Evolutionary conservation across 768 basidiomycete genomes (phyloP).

Genomic region (Phanerochaete sordida): DNA sequence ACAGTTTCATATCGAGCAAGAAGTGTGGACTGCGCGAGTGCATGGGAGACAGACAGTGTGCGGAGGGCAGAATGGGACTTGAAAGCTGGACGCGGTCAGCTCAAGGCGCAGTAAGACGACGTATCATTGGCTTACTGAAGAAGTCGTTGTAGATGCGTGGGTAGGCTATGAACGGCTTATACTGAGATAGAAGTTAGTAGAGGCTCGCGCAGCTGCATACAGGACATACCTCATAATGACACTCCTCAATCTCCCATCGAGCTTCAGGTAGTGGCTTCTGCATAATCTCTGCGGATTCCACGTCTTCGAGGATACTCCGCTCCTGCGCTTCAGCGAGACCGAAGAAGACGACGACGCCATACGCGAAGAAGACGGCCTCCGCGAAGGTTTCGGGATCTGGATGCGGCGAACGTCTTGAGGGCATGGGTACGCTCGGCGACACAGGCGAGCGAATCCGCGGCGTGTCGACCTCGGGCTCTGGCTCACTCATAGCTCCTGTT

Average conservation of each 20-base stretch:
- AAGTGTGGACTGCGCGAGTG: slow-evolving; percentile 91
- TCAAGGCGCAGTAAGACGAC: background rate
- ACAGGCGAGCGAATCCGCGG: background rate
- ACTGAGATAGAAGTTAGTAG: slow-evolving; percentile 39
- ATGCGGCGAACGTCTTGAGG: slow-evolving; percentile 6
- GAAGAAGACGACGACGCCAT: slow-evolving; percentile 92
- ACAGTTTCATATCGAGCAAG: slow-evolving; percentile 83
- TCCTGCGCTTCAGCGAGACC: slow-evolving; percentile 81
- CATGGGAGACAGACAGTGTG: slow-evolving; percentile 91
- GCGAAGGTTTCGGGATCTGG: slow-evolving; percentile 50
- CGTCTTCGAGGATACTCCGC: slow-evolving; percentile 78
- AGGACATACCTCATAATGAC: slow-evolving; percentile 74
- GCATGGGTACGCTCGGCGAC: background rate
- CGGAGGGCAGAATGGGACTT: slow-evolving; percentile 89
- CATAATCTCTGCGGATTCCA: slow-evolving; percentile 68
- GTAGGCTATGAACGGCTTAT: slow-evolving; percentile 78
- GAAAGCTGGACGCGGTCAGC: slow-evolving; percentile 52
- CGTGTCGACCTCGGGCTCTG: slow-evolving; percentile 1
- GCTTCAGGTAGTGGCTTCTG: slow-evolving; percentile 56
- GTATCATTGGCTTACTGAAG: slow-evolving; percentile 69
- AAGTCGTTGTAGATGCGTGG: slow-evolving; percentile 96
- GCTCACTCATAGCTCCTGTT: background rate
- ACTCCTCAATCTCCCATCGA: slow-evolving; percentile 92
- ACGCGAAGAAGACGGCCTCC: slow-evolving; percentile 77
- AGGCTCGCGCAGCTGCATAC: background rate